Evolutionary conservation across 768 basidiomycete genomes (phyloP).

Genomic region (Phlegmacium glaucopus): DNA sequence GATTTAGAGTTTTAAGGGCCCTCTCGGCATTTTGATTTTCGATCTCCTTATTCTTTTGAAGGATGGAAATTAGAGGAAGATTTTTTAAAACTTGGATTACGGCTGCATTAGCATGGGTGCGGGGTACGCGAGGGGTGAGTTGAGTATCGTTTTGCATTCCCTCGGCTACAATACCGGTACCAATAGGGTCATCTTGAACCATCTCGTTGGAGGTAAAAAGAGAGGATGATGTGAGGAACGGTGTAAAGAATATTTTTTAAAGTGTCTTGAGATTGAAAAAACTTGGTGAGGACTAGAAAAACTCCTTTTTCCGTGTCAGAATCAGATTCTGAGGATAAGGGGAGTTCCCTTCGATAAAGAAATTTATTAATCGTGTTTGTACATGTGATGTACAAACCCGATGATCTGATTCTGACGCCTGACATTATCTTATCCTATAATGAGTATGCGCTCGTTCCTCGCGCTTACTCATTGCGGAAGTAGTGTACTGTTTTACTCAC

Average conservation of each 20-base stretch:
- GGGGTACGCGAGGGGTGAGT: background rate
- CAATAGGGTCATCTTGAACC: background rate
- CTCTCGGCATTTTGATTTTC: conserved; percentile 5
- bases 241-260: background rate
- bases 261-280: background rate
- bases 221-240: too few relatives aligned
- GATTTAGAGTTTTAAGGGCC: background rate
- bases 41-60: conserved; percentile 8
- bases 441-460: too few relatives aligned
- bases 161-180: background rate
- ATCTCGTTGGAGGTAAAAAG: background rate
- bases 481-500: too few relatives aligned
- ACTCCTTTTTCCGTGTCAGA: background rate
- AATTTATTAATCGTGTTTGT: too few relatives aligned
- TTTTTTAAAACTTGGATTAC: background rate
- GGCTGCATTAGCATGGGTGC: background rate
- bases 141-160: too few relatives aligned
- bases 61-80: background rate
- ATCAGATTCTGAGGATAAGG: background rate
- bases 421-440: too few relatives aligned
- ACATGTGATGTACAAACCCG: too few relatives aligned
- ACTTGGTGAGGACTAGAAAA: background rate
- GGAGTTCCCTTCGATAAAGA: too few relatives aligned
- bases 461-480: too few relatives aligned
- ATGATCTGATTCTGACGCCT: too few relatives aligned